Percentiles rank a stretch among this genome's conserved stretches.
phyloP scores from a whole-genome alignment of 2,329 filamentous ascomycete species.

The Pseudovirgaria hyperparasitica region DNA sequence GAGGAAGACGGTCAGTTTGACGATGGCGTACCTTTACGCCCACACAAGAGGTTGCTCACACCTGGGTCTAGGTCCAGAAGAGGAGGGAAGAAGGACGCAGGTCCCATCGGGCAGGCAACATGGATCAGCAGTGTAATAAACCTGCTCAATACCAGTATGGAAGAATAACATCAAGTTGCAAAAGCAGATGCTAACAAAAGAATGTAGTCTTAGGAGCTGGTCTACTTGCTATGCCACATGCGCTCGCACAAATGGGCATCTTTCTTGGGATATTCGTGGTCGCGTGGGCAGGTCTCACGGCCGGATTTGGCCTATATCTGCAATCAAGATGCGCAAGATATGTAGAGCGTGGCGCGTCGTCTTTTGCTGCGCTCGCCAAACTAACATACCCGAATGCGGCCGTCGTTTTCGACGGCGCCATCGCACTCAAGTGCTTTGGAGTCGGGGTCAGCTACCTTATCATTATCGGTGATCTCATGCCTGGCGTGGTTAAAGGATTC shows the following conservation, averaged over 20 bases:
- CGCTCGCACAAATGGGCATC: slow-evolving; percentile 92
- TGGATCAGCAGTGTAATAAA: slow-evolving; percentile 91
- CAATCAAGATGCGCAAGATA: slow-evolving; percentile 90
- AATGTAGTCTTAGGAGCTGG: slow-evolving; percentile 75
- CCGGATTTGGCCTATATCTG: slow-evolving; percentile 88
- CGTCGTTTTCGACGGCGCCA: slow-evolving; percentile 88
- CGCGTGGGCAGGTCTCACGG: slow-evolving; percentile 77
- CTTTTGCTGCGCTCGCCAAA: slow-evolving; percentile 94
- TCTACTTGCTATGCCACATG: slow-evolving; percentile 88
- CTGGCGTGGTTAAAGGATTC: slow-evolving; percentile 79
- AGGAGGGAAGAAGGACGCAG: slow-evolving; percentile 59
- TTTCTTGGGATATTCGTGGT: slow-evolving; percentile 73
- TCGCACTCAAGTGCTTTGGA: slow-evolving; percentile 95
- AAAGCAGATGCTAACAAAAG: slow-evolving; percentile 8
- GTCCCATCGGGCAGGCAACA: slow-evolving; percentile 60
- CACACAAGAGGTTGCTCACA: slow-evolving; percentile 10
- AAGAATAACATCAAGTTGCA: slow-evolving; percentile 1
- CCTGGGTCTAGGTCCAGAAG: slow-evolving; percentile 37
- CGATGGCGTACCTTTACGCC: background rate
- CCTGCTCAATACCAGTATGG: slow-evolving; percentile 82
- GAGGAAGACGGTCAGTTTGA: slow-evolving; percentile 19
- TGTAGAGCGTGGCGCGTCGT: slow-evolving; percentile 74
- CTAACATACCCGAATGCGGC: slow-evolving; percentile 94
- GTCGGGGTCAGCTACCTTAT: slow-evolving; percentile 96
- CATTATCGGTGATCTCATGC: slow-evolving; percentile 97